Evolutionary conservation across 345 rosid species (phyloP).

Genomic region (Psidium friedrichsthalianum): DNA sequence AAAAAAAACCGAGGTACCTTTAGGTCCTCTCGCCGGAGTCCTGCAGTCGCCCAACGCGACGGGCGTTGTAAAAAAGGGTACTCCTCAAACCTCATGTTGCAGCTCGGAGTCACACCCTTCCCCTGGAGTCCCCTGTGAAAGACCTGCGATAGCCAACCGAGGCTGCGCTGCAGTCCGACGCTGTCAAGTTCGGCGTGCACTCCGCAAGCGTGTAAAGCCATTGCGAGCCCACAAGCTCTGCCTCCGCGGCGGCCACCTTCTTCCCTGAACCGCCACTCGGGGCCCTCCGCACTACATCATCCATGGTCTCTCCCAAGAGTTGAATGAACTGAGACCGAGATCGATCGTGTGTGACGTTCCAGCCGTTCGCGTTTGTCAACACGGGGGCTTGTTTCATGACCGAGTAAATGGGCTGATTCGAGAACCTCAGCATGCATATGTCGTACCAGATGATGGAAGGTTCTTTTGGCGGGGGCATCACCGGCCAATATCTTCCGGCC

Average conservation of each 20-base stretch:
- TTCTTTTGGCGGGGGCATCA: background rate
- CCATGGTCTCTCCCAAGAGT: background rate
- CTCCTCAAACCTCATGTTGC: too few species aligned
- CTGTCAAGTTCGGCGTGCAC: background rate
- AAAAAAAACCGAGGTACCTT: background rate
- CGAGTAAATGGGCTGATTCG: background rate
- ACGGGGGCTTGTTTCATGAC: background rate
- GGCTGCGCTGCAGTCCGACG: background rate
- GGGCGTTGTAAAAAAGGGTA: too few species aligned
- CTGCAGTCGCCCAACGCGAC: too few species aligned
- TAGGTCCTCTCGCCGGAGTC: too few species aligned
- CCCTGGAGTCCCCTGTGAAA: conserved; percentile 7
- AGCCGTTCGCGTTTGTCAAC: fast-evolving
- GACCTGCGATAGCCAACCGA: background rate
- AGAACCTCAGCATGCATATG: background rate
- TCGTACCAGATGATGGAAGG: background rate
- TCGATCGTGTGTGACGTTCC: background rate
- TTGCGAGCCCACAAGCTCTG: background rate
- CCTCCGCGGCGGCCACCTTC: background rate
- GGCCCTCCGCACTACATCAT: background rate
- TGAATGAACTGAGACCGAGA: background rate
- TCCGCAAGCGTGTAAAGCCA: background rate
- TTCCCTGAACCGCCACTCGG: background rate
- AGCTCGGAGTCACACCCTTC: too few species aligned
- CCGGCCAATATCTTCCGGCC: background rate